Evolutionary conservation across 78 protist genomes (phyloP), one percentile per base, ranked within the genome.

Genomic region (Pigoraptor vietnamica): DNA sequence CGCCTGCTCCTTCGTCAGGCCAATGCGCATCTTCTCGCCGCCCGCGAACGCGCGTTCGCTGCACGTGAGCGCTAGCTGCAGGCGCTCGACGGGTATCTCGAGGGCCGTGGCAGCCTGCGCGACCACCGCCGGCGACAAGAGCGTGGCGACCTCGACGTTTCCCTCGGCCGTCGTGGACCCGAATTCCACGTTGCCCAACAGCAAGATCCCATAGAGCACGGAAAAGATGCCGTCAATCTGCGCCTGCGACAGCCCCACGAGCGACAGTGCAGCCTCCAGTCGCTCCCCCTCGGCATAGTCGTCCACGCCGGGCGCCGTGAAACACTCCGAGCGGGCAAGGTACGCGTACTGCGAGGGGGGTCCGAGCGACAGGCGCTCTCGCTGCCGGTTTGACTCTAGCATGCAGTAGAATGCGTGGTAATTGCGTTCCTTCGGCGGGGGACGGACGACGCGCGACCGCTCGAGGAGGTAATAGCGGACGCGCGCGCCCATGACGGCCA

Each of bases 341-440:
- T 92, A 96, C 84, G 29, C 33, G 86, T 91, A 95, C 33, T 95
- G 90, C 34, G 84, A 25, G 32, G 84, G 35, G 32, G 84, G n/a
- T 19, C 84, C 84, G 34, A 79, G 21, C 35, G 21, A 25, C 34
- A 79, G 84, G 67, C 67, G 67, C 39, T 90, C 67, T 37, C 91
- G 79, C 91, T 88, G 24, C 37, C 23, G 1, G 25, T 34, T 1
- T 1, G 21, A 2, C 40, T 37, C 2, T 21, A 89, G 0, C 91
- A 94, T 93, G 89, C 94, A 95, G 94, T 93, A 93, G 82, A 96
- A 95, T 56, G 88, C 37, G 90, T 96, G 98, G 93, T 93, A 96
- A 83, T 40, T 79, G 1, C 98, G 91, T 93, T 96, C 98, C 32
- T 25, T 14, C 1, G 21, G 34, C 32, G 84, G 34, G 6, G 21